Evolutionary conservation across 2,329 filamentous ascomycete species (phyloP), one percentile per base, ranked within the genome.

Genomic region (Aureobasidium sp.): DNA sequence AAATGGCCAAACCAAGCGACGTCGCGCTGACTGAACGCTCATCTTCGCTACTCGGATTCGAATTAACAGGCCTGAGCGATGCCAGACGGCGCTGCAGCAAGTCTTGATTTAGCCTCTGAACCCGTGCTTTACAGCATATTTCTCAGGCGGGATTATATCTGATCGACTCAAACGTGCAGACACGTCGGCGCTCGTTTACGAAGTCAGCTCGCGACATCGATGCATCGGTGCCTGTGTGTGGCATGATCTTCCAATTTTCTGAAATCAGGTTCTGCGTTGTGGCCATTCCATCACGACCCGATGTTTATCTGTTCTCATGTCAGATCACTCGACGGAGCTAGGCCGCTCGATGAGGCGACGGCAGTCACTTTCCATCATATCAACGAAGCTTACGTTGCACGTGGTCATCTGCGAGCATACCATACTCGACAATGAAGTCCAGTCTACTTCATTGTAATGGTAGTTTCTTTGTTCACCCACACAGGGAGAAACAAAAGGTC

Each of bases 1-100:
- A 1, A 65, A 65, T 60, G 63, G 65, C 32, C 44, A 52, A 5
- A 34, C 62, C 27, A 65, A 65, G 39, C 43, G 62, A 27, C 62
- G 62, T 12, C 48, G 65, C 26, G 56, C 60, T 27, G 63, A 65
- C 20, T 65, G 63, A 62, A 47, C 9, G 8, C 17, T 20, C 47
- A 7, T 50, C 29, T 50, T 34, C 29, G 8, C 17, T 34, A 9
- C 29, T 34, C 12, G 9, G 5, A 34, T n/a, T 56, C 39, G 10
- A n/a, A 27, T 26, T 13, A 46, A 27, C 5, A 24, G 4, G 13
- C 10, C 27, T 12, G 9, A 34, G 15, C 3, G 34, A 34, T 8
- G 20, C 20, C 20, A 12, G 3, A 20, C 5, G 5, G 12, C 29
- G 20, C 27, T 34, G 29, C 29, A 47, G 6, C 53, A 46, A 27